These are phyloP conservation scores for Fraxinus nigra DNA, from an alignment of 305 asterid genomes.

Conservation along the genomic window DNA sequence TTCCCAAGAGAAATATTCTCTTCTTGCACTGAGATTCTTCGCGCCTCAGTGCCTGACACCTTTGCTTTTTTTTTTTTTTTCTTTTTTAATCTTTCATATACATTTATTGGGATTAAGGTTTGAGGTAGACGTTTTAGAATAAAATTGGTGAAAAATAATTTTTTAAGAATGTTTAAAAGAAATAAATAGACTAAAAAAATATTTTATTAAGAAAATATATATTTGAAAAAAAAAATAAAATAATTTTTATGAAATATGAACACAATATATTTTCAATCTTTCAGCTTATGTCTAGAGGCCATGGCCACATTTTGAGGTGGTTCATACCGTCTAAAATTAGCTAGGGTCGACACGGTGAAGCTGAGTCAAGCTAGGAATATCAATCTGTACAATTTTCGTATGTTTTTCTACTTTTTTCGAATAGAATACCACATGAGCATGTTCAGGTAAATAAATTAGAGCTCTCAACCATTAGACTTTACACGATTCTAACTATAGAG, in stretches of 20 bases:
- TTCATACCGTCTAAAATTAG: not conserved
- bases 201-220: not conserved
- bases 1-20: slow-evolving; percentile 17
- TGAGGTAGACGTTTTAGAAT: too few relatives aligned
- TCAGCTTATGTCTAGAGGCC: not conserved
- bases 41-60: not conserved
- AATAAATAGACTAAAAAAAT: not conserved
- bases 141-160: not conserved
- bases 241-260: not conserved
- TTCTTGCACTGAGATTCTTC: not conserved
- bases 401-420: not conserved
- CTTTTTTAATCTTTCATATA: not conserved
- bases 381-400: not conserved
- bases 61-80: not conserved
- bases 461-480: not conserved
- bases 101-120: not conserved
- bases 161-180: too few relatives aligned
- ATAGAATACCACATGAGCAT: not conserved
- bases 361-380: not conserved
- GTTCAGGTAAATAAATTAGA: not conserved
- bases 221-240: not conserved
- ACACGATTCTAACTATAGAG: not conserved
- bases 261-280: not conserved
- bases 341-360: not conserved
- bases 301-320: not conserved